Conservation (phyloP, 352 stramenopile genomes). For the Phytophthora ramorum region DNA sequence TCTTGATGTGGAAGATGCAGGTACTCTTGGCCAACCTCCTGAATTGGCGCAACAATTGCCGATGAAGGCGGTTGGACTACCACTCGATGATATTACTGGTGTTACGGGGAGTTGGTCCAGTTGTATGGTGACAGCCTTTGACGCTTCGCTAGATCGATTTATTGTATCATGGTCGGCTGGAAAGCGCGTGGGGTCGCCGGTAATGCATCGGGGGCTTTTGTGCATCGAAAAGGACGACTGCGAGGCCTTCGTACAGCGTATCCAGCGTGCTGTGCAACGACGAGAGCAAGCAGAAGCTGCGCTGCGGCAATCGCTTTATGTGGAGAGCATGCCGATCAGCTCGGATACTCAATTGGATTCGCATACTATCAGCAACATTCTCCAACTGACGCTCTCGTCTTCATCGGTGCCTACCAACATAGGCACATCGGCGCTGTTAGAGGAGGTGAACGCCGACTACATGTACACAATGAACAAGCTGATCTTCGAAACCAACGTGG, state of each 20-base stretch:
- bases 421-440: conserved; percentile 71
- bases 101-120: conserved; percentile 71
- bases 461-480: conserved; percentile 95
- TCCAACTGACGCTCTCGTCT: conserved; percentile 72
- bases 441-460: conserved; percentile 93
- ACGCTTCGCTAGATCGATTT: conserved; percentile 50
- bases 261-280: conserved; percentile 49
- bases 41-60: conserved; percentile 40
- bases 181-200: conserved; percentile 70
- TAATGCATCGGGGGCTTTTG: conserved; percentile 68
- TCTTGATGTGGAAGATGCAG: conserved; percentile 55
- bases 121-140: conserved; percentile 80
- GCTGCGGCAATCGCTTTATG: conserved; percentile 67
- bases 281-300: conserved; percentile 68
- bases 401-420: conserved; percentile 56
- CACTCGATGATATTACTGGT: conserved; percentile 64
- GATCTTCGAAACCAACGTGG: conserved; percentile 84
- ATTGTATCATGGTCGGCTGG: conserved; percentile 81
- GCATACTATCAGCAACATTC: conserved; percentile 75
- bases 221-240: conserved; percentile 69
- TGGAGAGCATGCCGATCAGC: conserved; percentile 82
- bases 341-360: conserved; percentile 72
- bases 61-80: conserved; percentile 71
- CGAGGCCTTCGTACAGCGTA: conserved; percentile 51
- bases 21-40: conserved; percentile 4